Base-by-base conservation (phyloP, 129 eudicot species). In the Cynara cardunculus region DNA sequence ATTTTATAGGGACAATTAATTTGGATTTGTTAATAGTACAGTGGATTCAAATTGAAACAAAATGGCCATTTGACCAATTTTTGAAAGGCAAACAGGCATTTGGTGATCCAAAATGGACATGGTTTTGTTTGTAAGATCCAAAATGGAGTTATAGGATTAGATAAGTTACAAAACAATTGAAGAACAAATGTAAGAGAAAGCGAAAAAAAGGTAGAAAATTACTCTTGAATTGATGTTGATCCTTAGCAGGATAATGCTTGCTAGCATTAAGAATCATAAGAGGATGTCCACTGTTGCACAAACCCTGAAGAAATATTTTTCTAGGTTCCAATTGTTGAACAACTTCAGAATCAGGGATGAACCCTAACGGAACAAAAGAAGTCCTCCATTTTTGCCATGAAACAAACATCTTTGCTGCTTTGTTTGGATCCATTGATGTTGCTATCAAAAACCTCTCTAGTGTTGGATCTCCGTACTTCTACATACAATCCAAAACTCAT, bases 361-460 rank as follows among this genome's bases (percentile, higher is more conserved):
- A 72, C 13, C 86, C 85, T 3, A 68, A 65, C 2, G 92, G 92
- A 22, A 86, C 92, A 56, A 89, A 84, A 7, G 65, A 25, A 74
- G 78, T 71, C 79, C 92, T 84, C 92, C 92, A 89, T 72, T 89
- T 86, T 25, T 75, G 68, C 92, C 90, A 86, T 83, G 83, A 76
- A 30, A 84, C 88, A 82, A 86, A 84, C 92, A 89, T 89, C 75
- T 86, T 86, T 49, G 92, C 88, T 71, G 90, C 90, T 73, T 89
- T 86, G 10, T 78, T 85, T 71, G 79, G 73, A 79, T 89, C 87
- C 87, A 75, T 81, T 84, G 92, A 82, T 84, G 85, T 84, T 66
- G 90, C 88, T 67, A 76, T 84, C 87, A 89, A 82, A 87, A 84
- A 89, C 76, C 92, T 86, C 85, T 78, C 72, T 35, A 89, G 75